Conservation (phyloP, 73 alveolate species). For the Tetrahymena malaccensis region DNA sequence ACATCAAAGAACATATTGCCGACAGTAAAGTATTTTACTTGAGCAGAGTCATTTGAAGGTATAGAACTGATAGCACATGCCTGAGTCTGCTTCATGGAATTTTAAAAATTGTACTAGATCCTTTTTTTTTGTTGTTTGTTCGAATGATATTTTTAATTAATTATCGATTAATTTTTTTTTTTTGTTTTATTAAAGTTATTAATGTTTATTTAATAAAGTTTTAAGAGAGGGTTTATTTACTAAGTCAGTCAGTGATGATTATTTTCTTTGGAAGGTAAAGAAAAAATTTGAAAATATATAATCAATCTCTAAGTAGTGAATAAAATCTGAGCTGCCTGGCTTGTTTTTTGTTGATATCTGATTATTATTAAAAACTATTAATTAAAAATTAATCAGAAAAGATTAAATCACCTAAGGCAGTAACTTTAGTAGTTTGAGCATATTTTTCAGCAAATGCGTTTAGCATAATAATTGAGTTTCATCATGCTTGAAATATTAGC, state of each 20-base stretch:
- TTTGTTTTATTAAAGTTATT: not conserved
- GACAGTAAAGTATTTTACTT: not conserved
- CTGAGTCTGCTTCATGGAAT: not conserved
- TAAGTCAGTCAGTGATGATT: not conserved
- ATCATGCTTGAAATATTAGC: not conserved
- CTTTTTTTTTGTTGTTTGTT: not conserved
- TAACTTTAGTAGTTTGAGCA: not conserved
- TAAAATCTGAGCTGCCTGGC: not conserved
- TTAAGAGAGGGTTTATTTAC: not conserved
- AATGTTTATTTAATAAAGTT: not conserved
- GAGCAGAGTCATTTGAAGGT: not conserved
- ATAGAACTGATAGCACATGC: not conserved
- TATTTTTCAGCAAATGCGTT: not conserved
- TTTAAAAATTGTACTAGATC: not conserved
- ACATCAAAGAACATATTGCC: not conserved
- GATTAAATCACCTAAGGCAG: not conserved
- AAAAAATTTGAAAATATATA: not conserved
- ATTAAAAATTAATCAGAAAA: not conserved
- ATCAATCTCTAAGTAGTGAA: not conserved
- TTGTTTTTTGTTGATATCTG: not conserved
- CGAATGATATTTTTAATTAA: not conserved
- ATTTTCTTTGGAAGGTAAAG: not conserved
- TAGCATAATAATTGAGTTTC: too few relatives aligned
- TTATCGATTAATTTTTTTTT: not conserved
- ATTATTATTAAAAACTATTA: not conserved